phyloP scores from a whole-genome alignment of 1,139 yeast genomes.

The Saccharomycopsis phalli region DNA sequence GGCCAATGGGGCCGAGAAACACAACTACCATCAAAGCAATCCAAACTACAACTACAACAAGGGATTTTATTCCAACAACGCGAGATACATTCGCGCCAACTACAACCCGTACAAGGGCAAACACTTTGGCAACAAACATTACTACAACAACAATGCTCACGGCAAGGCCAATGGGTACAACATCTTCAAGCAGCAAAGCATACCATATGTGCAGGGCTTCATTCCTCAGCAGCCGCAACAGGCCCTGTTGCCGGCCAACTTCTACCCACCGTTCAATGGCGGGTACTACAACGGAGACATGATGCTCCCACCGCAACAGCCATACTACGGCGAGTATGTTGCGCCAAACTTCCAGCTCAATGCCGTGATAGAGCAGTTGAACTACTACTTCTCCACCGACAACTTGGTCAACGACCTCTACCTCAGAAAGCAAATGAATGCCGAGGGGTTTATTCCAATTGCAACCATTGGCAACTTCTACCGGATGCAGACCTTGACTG shows the following conservation, averaged over 20 bases:
- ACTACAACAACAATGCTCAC: conserved; percentile 23
- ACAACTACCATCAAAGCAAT: conserved; percentile 7
- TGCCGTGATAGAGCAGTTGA: conserved; percentile 48
- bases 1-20: conserved; percentile 3
- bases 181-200: conserved; percentile 21
- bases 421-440: conserved; percentile 72
- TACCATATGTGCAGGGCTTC: conserved; percentile 17
- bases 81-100: conserved; percentile 15
- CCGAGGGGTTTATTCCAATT: conserved; percentile 64
- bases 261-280: conserved; percentile 6
- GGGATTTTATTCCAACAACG: conserved; percentile 8
- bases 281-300: background rate
- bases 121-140: conserved; percentile 22
- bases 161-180: conserved; percentile 22
- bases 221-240: conserved; percentile 9
- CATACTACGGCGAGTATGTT: conserved; percentile 17
- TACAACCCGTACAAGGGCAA: conserved; percentile 24
- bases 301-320: conserved; percentile 6
- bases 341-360: conserved; percentile 21
- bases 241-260: background rate
- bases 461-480: conserved; percentile 58
- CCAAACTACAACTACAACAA: conserved; percentile 6
- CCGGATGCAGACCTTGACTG: conserved; percentile 55
- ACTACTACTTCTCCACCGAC: conserved; percentile 82
- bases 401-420: conserved; percentile 76